Evolutionary conservation across 768 basidiomycete genomes (phyloP), one percentile per base, ranked within the genome.

Genomic region (Piloderma croceum): DNA sequence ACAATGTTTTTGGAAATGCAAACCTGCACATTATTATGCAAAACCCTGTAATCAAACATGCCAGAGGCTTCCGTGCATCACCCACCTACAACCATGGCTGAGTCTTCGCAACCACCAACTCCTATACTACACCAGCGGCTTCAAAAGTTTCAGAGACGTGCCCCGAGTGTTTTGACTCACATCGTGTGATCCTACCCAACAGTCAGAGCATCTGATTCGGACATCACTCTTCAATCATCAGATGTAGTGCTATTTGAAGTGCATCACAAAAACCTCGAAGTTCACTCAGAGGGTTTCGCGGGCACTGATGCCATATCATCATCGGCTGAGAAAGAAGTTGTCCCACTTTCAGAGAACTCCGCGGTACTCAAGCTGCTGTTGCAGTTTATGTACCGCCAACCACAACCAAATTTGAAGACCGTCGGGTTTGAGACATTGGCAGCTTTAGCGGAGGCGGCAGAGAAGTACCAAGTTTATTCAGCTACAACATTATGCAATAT

Each of bases 281-380:
- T 42, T 3, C 47, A 48, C 24, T 48, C 44, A 17, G 47, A 42
- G 10, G 25, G 42, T 11, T 48, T 48, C 21, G 43, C 47, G 6
- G 34, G 36, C n/a, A 44, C 41, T 29, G 27, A 29, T 9, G n/a
- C n/a, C n/a, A n/a, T n/a, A n/a, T n/a, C n/a, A n/a, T n/a, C n/a
- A n/a, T n/a, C n/a, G 29, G 27, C 15, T 29, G 27, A 29, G 15
- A 15, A 15, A 29, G 61, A 59, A 34, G 36, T 49, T 13, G 52
- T 57, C 2, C 35, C 50, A n/a, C 46, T 62, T 5, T 43, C 50
- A 1, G 62, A 63, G 36, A 18, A 44, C 1, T 39, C 53, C 2
- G 35, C 15, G 0, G 44, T 53, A 1, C 48, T 63, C 4, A 48
- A 56, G 6, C 32, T 62, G 5, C 44, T 62, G 12, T 61, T 64